A percentile compares a stretch with the other conserved stretches of the same genome.
These are phyloP conservation scores for Passalora sequoiae DNA, from an alignment of 2,329 filamentous ascomycete genomes.

Conservation along the genomic window DNA sequence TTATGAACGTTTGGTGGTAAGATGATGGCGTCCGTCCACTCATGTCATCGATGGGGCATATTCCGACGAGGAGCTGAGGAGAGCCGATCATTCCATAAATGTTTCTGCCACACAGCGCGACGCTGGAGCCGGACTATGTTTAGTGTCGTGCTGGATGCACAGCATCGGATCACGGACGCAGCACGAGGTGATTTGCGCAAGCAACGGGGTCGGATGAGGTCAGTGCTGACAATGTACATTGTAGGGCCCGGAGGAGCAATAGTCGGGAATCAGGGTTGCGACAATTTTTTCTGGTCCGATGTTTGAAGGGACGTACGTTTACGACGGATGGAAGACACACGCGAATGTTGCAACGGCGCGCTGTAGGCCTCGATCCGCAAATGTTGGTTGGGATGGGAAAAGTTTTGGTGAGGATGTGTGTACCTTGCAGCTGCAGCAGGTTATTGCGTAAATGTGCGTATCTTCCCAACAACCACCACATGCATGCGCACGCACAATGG, in stretches of 20 bases:
- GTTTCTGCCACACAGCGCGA: background rate
- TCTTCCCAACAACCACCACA: constrained; percentile 13
- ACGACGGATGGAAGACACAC: no score
- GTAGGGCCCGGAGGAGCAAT: background rate
- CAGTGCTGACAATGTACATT: constrained; percentile 3
- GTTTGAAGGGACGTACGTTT: no score
- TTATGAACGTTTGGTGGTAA: background rate
- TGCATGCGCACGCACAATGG: no score
- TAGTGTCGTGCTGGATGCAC: background rate
- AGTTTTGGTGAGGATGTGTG: no score
- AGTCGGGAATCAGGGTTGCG: background rate
- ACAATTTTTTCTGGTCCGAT: background rate
- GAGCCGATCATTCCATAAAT: background rate
- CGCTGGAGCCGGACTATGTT: constrained; percentile 4
- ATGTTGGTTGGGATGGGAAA: no score
- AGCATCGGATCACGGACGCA: constrained; percentile 1
- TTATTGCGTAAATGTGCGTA: no score
- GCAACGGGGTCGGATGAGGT: background rate
- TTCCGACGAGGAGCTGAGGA: background rate
- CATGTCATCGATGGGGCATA: background rate
- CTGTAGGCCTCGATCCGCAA: no score
- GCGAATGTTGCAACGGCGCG: no score
- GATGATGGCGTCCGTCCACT: background rate
- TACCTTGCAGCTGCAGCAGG: constrained; percentile 13
- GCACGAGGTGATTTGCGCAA: constrained; percentile 2